phyloP scores from a whole-genome alignment of 2,329 filamentous ascomycete genomes.

The Colletotrichum sp. region DNA sequence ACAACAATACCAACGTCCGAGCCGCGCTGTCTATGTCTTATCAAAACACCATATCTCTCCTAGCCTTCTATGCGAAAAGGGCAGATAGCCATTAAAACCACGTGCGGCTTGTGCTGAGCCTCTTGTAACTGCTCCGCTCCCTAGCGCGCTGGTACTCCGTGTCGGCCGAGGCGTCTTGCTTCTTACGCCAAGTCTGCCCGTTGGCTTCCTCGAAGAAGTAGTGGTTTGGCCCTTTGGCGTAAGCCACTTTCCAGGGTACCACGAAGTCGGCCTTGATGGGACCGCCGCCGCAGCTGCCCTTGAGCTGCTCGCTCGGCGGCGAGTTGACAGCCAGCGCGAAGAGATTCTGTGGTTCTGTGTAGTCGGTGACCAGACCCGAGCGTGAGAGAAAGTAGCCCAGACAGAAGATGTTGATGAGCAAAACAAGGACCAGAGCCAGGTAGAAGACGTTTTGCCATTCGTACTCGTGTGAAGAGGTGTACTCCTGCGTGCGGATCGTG shows the following conservation, averaged over 20 bases:
- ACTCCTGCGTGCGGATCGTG: constrained; percentile 68
- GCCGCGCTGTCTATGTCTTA: not conserved
- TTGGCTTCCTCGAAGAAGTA: constrained; percentile 48
- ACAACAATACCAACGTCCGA: not conserved
- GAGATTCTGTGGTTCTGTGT: constrained; percentile 77
- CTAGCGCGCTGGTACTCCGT: not conserved
- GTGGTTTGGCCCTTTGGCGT: constrained; percentile 41
- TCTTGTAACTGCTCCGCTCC: constrained; percentile 28
- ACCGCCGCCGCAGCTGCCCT: constrained; percentile 43
- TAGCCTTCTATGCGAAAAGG: not conserved
- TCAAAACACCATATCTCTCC: not conserved
- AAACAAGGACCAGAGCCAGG: constrained; percentile 67
- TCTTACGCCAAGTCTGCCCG: constrained; percentile 24
- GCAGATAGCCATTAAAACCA: constrained; percentile 41
- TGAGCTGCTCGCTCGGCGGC: constrained; percentile 39
- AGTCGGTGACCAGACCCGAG: constrained; percentile 74
- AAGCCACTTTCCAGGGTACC: constrained; percentile 48
- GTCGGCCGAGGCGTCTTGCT: constrained; percentile 10
- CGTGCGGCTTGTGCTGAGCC: constrained; percentile 31
- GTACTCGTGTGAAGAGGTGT: constrained; percentile 68
- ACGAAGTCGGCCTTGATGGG: constrained; percentile 39
- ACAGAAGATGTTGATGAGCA: constrained; percentile 70
- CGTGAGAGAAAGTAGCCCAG: constrained; percentile 63
- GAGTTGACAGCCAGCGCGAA: constrained; percentile 74
- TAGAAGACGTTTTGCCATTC: constrained; percentile 72